Percentiles rank a stretch among this genome's conserved stretches.
phyloP scores from a whole-genome alignment of 1,139 yeast genomes.

The Saccharomyces hybrid region DNA sequence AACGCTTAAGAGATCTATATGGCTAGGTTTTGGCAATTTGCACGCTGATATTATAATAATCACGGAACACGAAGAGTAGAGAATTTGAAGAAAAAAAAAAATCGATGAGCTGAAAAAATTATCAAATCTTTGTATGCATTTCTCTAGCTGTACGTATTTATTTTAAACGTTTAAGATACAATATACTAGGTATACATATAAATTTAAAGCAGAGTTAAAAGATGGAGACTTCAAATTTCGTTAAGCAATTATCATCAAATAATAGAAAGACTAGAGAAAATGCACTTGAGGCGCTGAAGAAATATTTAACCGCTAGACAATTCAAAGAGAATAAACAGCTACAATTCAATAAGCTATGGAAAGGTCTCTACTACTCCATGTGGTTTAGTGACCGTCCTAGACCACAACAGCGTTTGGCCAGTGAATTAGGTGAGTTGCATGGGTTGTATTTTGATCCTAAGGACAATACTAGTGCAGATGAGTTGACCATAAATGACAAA shows the following conservation, averaged over 20 bases:
- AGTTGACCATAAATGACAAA: conserved; percentile 33
- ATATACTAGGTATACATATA: neutral
- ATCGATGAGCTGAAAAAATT: conserved; percentile 9
- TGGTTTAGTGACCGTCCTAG: conserved; percentile 94
- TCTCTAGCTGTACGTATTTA: neutral
- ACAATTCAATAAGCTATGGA: conserved; percentile 83
- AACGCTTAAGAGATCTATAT: conserved; percentile 18
- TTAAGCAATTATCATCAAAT: conserved; percentile 78
- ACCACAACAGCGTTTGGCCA: conserved; percentile 82
- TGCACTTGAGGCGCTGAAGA: conserved; percentile 61
- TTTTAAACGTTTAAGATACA: neutral
- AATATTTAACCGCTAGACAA: conserved; percentile 43
- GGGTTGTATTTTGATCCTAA: conserved; percentile 23
- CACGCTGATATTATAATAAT: neutral
- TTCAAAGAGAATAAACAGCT: conserved; percentile 36
- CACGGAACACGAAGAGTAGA: conserved; percentile 2
- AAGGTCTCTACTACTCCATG: conserved; percentile 85
- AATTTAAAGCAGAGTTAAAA: neutral
- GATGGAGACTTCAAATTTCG: conserved; percentile 44
- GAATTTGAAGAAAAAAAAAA: neutral
- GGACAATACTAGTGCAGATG: conserved; percentile 16
- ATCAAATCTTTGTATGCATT: neutral
- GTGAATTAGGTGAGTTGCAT: conserved; percentile 57
- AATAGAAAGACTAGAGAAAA: conserved; percentile 46
- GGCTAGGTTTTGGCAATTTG: conserved; percentile 10